Evolutionary conservation across 2,329 filamentous ascomycete species (phyloP).

Genomic region (Helotiales sp.): DNA sequence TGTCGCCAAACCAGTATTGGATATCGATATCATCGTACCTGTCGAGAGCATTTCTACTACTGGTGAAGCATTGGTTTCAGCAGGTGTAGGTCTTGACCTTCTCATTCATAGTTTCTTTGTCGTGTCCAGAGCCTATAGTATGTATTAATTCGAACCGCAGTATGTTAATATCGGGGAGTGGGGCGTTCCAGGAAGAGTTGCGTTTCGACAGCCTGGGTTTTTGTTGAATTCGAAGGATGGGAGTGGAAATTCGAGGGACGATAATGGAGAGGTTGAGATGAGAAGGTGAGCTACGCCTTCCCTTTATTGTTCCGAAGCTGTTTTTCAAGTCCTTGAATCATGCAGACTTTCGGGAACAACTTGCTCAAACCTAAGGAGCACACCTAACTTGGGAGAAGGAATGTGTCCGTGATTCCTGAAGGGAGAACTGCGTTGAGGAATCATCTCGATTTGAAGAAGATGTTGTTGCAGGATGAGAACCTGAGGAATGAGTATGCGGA

Average conservation of each 20-base stretch:
- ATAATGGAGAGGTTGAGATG: slow-evolving; percentile 14
- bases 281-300: too few species aligned
- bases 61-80: slow-evolving; percentile 35
- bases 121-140: too few species aligned
- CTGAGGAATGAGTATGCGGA: slow-evolving; percentile 33
- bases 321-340: too few species aligned
- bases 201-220: slow-evolving; percentile 33
- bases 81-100: too few species aligned
- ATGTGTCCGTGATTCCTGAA: slow-evolving; percentile 40
- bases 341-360: too few species aligned
- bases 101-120: too few species aligned
- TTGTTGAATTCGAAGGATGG: background rate
- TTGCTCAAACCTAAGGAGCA: too few species aligned
- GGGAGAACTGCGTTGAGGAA: slow-evolving; percentile 37
- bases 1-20: slow-evolving; percentile 52
- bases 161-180: slow-evolving; percentile 40
- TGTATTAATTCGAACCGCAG: too few species aligned
- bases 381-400: too few species aligned
- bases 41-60: slow-evolving; percentile 29
- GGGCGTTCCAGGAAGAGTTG: slow-evolving; percentile 38
- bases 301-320: too few species aligned
- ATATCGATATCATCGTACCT: slow-evolving; percentile 49
- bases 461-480: slow-evolving; percentile 32
- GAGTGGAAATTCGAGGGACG: background rate
- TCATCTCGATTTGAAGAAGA: slow-evolving; percentile 39